Percentiles rank a stretch among this genome's conserved stretches.
Evolutionary conservation across 768 basidiomycete species (phyloP).

Genomic region (Rhizopogon roseolus): DNA sequence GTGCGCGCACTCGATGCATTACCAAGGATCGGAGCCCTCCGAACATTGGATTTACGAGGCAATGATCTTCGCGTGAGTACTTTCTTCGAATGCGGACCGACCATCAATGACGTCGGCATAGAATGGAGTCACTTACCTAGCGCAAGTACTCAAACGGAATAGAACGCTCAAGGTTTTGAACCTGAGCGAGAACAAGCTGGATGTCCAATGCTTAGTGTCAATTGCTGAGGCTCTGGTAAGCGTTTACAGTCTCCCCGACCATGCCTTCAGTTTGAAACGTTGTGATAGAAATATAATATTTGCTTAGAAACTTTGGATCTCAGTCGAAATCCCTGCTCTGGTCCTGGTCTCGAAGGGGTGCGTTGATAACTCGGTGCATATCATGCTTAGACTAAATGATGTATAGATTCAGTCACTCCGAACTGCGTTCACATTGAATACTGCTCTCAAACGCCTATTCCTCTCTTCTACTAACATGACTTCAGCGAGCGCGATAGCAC

Average conservation of each 20-base stretch:
- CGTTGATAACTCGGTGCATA: conserved; percentile 19
- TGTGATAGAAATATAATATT: conserved; percentile 84
- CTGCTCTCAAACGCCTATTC: conserved; percentile 87
- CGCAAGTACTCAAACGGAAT: conserved; percentile 95
- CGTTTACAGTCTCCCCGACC: not conserved
- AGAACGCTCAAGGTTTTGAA: conserved; percentile 92
- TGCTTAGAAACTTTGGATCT: conserved; percentile 92
- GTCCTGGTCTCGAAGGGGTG: conserved; percentile 88
- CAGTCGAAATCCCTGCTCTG: conserved; percentile 90
- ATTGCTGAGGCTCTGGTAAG: conserved; percentile 88
- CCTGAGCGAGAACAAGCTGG: conserved; percentile 91
- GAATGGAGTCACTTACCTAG: conserved; percentile 83
- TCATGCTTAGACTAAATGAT: not conserved
- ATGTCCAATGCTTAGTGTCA: conserved; percentile 68
- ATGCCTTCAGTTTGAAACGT: not conserved
- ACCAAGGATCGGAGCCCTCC: conserved; percentile 78
- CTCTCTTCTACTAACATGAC: conserved; percentile 78
- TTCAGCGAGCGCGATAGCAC: conserved; percentile 84
- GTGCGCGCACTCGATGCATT: conserved; percentile 86
- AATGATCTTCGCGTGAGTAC: conserved; percentile 84
- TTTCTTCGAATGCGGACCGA: not conserved
- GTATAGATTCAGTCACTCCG: conserved; percentile 77
- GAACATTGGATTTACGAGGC: conserved; percentile 86
- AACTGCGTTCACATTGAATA: conserved; percentile 90
- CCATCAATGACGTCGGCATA: conserved; percentile 14